Base-by-base conservation (phyloP, 805 yeast species). In the Starmerella floricola region DNA sequence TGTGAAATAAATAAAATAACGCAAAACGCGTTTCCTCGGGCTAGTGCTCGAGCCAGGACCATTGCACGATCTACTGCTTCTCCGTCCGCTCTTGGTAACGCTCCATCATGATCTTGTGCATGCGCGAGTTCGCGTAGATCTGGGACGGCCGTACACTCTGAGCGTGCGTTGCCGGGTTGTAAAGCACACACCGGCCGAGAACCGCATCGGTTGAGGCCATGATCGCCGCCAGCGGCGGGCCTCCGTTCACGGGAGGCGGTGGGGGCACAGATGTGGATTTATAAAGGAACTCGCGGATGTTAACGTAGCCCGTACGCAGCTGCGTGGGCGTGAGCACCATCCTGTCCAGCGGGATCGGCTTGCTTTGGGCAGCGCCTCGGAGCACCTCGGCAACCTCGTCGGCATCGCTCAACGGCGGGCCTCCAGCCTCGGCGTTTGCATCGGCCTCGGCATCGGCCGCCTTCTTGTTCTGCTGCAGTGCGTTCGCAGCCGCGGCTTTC, bases 351-450 rank as follows among this genome's bases (percentile, higher is more conserved):
- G 95, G 95, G 50, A 79, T 67, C 2, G 95, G 87, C 44, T 74
- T 70, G 28, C 87, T 78, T 53, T 79, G 71, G 15, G 81, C 71
- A 11, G 86, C 84, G 17, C 95, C 95, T 46, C 79, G 80, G 54
- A 87, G 64, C 5, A 87, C 95, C 51, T 80, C 81, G 38, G 82
- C 85, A 2, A 94, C 80, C 56, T 87, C 96, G 58, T 86, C 94
- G 55, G 84, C 94, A 12, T 87, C 88, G 48, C 79, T 81, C 31
- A 81, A 62, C 8, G 75, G 73, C 28, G 48, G 49, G 16, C 48
- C 51, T 36, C 51, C 56, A 28, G 48, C 47, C n/a, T 48, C 51
- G 38, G 50, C 55, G 27, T 46, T 51, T 39, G 49, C 48, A 18
- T 52, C 52, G 16, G 55, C 60, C 40, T 51, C 61, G 34, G 55